Evolutionary conservation across 306 rosid genomes (phyloP).

Genomic region (Quercus rubra): DNA sequence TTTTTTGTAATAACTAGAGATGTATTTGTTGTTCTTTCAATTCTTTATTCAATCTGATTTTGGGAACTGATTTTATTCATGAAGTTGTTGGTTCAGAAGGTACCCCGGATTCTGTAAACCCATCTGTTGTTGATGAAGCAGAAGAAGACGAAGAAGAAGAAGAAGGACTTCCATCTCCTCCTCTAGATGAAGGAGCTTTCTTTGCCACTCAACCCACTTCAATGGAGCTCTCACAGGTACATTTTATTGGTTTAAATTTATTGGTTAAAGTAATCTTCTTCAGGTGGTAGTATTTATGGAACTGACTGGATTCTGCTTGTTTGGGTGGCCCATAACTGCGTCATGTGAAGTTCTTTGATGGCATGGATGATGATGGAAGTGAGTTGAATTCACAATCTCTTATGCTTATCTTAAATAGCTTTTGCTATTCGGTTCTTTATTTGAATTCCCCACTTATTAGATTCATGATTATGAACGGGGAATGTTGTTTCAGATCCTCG

Average conservation of each 20-base stretch:
- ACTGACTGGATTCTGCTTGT: constrained; percentile 43
- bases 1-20: background rate
- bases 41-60: background rate
- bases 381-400: constrained; percentile 50
- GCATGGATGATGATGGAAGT: constrained; percentile 97
- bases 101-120: constrained; percentile 70
- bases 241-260: background rate
- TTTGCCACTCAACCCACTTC: constrained; percentile 55
- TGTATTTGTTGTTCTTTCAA: background rate
- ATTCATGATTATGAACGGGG: constrained; percentile 33
- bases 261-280: background rate
- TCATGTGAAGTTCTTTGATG: constrained; percentile 78
- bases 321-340: constrained; percentile 27
- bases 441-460: constrained; percentile 33
- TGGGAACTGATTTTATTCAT: constrained; percentile 1
- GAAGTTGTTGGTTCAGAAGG: constrained; percentile 45
- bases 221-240: constrained; percentile 84
- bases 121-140: constrained; percentile 61
- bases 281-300: constrained; percentile 15
- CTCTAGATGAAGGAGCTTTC: constrained; percentile 78
- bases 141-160: constrained; percentile 89
- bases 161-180: constrained; percentile 94
- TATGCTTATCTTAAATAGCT: constrained; percentile 35
- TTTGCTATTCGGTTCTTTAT: constrained; percentile 32
- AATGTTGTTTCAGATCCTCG: constrained; percentile 80